Evolutionary conservation across 441 rosid species (phyloP), one percentile per base, ranked within the genome.

Genomic region (Metrosideros polymorpha): DNA sequence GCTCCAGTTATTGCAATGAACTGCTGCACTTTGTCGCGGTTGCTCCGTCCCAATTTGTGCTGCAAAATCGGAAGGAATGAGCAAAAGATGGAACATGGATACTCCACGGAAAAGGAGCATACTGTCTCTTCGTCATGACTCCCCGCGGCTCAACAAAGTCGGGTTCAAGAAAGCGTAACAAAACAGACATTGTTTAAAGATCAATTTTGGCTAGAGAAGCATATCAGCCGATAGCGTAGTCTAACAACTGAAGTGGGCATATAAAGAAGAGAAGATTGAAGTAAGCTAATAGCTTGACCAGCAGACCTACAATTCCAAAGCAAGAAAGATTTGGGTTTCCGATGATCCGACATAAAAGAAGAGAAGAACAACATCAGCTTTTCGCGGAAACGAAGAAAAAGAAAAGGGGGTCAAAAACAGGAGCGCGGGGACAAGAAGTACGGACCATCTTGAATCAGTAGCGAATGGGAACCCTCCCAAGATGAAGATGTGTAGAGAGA

Each of bases 1-100:
- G 98, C 93, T 86, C 98, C 99, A 13, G 99, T 96, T 84, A 97
- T 95, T 4, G 92, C 90, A 88, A 94, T 91, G 89, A 97, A 96
- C 94, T 96, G 98, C 92, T 95, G 98, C 87, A 97, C 90, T 88
- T 95, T 97, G 87, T 95, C 99, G 3, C 99, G 98, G 91, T 94
- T 91, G 87, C 94, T 93, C 92, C 98, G 95, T 82, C 89, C 93
- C 90, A 96, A 85, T 91, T 97, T 97, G 90, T 97, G 93, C 99
- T 95, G 91, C 82, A 79, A 84, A 88, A 86, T 39, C 43, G 47
- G 47, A 71, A 71, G 47, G 79, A 71, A 42, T 35, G 45, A 71
- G 47, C 79, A 10, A 71, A 71, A 71, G 47, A 71, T 0, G 79
- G 17, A 71, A 22, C 79, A 71, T 10, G n/a, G 47, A 42, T 39